A percentile compares a stretch with the other conserved stretches of the same genome.
phyloP scores from a whole-genome alignment of 116 monocot species.

The Papilionanthe hybrid region DNA sequence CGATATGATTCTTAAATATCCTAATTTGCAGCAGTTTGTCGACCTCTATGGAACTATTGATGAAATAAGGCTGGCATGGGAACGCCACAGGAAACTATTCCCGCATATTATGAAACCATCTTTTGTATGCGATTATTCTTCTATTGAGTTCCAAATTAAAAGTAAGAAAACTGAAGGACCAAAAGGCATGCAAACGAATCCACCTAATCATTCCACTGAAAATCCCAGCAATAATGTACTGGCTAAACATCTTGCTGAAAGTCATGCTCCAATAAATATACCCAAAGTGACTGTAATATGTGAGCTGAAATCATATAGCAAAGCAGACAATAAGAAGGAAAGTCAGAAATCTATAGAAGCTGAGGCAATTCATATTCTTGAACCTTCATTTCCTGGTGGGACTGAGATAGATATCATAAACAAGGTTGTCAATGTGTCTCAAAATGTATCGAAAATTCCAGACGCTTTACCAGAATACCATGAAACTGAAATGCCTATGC shows the following conservation, averaged over 20 bases:
- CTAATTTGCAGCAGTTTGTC: conserved; percentile 41
- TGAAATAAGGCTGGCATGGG: conserved; percentile 60
- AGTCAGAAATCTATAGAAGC: conserved; percentile 2
- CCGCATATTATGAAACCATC: conserved; percentile 35
- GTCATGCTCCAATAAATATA: conserved; percentile 1
- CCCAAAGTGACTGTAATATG: conserved; percentile 6
- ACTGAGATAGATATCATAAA: conserved; percentile 12
- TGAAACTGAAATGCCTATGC: conserved; percentile 16
- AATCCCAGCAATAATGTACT: conserved; percentile 4
- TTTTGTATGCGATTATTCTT: conserved; percentile 6
- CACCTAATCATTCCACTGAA: conserved; percentile 9
- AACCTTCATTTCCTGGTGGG: conserved; percentile 15
- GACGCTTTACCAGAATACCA: conserved; percentile 11
- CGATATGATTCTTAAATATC: background rate
- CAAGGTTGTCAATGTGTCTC: conserved; percentile 13
- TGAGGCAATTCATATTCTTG: conserved; percentile 13
- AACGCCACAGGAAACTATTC: conserved; percentile 53
- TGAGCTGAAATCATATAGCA: conserved; percentile 7
- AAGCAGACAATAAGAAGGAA: conserved; percentile 9
- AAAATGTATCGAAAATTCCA: conserved; percentile 13
- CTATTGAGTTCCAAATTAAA: background rate
- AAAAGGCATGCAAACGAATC: background rate
- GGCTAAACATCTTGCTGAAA: conserved; percentile 6
- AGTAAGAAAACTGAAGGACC: conserved; percentile 15
- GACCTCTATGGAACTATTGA: conserved; percentile 54